Evolutionary conservation across 2,329 filamentous ascomycete species (phyloP), one percentile per base, ranked within the genome.

Genomic region (Pestalotiopsis sp.): DNA sequence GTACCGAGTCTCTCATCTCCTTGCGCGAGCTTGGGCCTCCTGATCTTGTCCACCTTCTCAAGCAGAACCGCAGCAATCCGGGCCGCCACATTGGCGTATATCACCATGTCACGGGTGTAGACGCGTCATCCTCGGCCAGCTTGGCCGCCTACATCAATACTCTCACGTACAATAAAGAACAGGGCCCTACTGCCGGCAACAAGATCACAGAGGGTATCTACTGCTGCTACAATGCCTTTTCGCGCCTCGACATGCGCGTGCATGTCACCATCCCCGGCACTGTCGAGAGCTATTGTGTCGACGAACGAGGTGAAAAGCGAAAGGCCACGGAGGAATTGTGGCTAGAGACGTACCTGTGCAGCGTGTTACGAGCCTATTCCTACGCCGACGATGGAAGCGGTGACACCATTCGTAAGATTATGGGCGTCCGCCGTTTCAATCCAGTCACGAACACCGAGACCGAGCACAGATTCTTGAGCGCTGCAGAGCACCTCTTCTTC

Each of bases 181-280:
- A 92, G 72, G 93, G 95, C 73, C 94, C 93, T 78, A 86, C 92
- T 13, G 87, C 86, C 68, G 85, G 86, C 70, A 89, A 93, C 78
- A 98, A 98, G 83, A 96, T 98, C 69, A 92, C 94, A 9, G 96
- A 97, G 72, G 96, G 96, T 4, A 86, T 97, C 52, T 98, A 98
- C 83, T 98, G 96, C 83, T 99, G 96, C 83, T 99, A 99, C 87
- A 99, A 99, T 93, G 96, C 96, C 73, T 98, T 99, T 81, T 98
- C 96, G 4, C 90, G 97, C 72, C 87, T 98, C 66, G 96, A 99
- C 78, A 99, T 99, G 96, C 94, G 96, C 70, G 95, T 99, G 13
- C 95, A 98, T 78, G 95, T 99, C 69, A 95, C 95, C 72, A 98
- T 99, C 72, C 96, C 96, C 20, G 96, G 96, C 70, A 96, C 93